These are phyloP conservation scores for Diaporthe longicolla DNA, from an alignment of 2,329 filamentous ascomycete species.

Conservation along the genomic window DNA sequence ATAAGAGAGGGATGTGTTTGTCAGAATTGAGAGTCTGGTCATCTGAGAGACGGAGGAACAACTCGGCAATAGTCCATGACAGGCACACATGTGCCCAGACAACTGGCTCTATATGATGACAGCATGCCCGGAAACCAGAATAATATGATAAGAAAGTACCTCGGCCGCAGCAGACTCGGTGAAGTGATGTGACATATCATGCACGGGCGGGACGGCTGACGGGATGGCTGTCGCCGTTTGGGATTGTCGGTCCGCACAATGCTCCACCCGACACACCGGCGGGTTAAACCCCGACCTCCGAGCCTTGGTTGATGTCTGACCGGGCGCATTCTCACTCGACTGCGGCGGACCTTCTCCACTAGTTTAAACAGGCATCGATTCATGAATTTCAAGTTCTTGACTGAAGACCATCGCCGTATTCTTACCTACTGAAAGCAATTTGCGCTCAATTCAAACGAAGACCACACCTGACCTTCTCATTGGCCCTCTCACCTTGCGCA, in stretches of 20 bases:
- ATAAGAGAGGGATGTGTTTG: neutral
- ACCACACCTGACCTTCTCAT: neutral
- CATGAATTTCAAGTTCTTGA: neutral
- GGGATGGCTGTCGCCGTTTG: neutral
- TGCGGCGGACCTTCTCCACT: slow-evolving; percentile 17
- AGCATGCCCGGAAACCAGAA: neutral
- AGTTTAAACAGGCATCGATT: neutral
- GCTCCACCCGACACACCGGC: neutral
- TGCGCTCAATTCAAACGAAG: neutral
- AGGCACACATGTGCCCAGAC: neutral
- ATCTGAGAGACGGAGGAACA: neutral
- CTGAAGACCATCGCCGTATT: neutral
- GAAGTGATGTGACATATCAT: neutral
- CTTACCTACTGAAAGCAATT: neutral
- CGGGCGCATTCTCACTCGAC: neutral
- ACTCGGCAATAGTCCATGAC: neutral
- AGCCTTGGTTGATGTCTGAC: neutral
- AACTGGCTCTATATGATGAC: slow-evolving; percentile 1
- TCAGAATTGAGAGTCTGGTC: neutral
- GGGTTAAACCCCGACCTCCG: slow-evolving; percentile 32
- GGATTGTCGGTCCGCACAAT: neutral
- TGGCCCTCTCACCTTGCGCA: neutral
- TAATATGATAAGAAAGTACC: neutral
- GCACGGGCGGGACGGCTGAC: neutral
- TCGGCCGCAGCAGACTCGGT: neutral